phyloP scores from a whole-genome alignment of 495 filamentous ascomycete genomes.

The Amphirosellinia nigrospora region DNA sequence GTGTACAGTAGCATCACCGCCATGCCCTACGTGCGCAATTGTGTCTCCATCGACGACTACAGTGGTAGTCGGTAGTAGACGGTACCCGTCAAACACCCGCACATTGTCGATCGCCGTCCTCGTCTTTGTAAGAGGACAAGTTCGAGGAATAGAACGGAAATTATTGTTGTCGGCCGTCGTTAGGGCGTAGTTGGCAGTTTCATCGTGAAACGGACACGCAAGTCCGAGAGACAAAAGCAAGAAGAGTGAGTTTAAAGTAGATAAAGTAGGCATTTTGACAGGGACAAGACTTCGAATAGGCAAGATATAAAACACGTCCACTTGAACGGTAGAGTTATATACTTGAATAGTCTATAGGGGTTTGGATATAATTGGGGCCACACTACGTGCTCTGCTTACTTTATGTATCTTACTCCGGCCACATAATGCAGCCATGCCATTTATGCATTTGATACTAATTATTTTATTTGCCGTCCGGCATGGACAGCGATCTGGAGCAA shows the following conservation, averaged over 20 bases:
- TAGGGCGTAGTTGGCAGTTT: neutral
- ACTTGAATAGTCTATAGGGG: neutral
- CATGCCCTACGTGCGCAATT: neutral
- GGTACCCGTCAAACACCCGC: slow-evolving; percentile 23
- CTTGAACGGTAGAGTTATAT: neutral
- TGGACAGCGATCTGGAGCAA: neutral
- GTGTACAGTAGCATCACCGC: slow-evolving; percentile 1
- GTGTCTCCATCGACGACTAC: slow-evolving; percentile 15
- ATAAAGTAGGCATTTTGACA: neutral
- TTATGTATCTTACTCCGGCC: no score
- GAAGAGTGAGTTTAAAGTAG: neutral
- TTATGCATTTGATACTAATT: neutral
- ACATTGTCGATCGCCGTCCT: slow-evolving; percentile 24
- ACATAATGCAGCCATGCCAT: neutral
- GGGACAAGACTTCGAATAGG: neutral
- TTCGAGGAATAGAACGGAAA: neutral
- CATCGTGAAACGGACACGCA: slow-evolving; percentile 15
- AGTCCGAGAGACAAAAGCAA: neutral
- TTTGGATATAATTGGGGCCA: neutral
- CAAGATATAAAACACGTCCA: neutral
- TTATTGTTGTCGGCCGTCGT: neutral
- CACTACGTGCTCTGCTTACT: neutral
- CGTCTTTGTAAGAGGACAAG: neutral
- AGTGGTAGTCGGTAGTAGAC: slow-evolving; percentile 14
- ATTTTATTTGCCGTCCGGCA: neutral